Base-by-base conservation (phyloP, 2,329 filamentous ascomycete genomes). In the Ophidiomyces ophidiicola region DNA sequence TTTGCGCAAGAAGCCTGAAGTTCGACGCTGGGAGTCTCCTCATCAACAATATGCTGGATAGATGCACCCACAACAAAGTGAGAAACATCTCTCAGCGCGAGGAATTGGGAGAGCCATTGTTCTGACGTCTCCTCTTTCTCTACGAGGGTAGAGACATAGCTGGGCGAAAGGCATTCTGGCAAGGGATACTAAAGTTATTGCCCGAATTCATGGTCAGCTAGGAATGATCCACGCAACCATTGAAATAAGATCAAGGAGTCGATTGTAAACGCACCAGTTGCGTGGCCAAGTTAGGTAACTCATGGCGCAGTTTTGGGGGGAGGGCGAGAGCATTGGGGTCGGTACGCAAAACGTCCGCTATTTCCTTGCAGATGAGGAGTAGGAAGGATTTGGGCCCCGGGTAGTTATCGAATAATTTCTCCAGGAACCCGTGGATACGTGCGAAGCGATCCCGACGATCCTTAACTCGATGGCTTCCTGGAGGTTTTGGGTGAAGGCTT, bases 51-150 rank as follows among this genome's bases (percentile, higher is more conserved):
- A 41, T 61, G 59, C 31, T 65, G 61, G 18, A 65, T 41, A 1
- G 58, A 62, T 8, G 61, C 60, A 8, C 55, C 60, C 6, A 63
- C 53, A 2, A 62, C 51, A 37, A 60, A 64, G 8, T 59, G 56
- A 0, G 58, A 54, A 6, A 63, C 49, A 48, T 65, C 62, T 42
- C 60, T 50, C 7, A 65, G 51, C 0, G 62, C 54, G 3, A 64
- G 48, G 33, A 62, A 60, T 35, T 63, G 59, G 4, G 54, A 40
- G 7, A 65, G 47, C 62, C 62, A 65, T 41, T 53, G 44, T n/a
- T 43, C 52, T n/a, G 52, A 44, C 10, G 48, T 48, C 3, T 54
- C 48, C 34, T 54, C 48, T 10, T 46, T 39, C 1, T 57, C 50
- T 1, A 55, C 58, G 21, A 64, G 49, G 11, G 54, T 53, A 5